Conservation (phyloP, 352 stramenopile genomes). For the Phytophthora agathidicida region DNA sequence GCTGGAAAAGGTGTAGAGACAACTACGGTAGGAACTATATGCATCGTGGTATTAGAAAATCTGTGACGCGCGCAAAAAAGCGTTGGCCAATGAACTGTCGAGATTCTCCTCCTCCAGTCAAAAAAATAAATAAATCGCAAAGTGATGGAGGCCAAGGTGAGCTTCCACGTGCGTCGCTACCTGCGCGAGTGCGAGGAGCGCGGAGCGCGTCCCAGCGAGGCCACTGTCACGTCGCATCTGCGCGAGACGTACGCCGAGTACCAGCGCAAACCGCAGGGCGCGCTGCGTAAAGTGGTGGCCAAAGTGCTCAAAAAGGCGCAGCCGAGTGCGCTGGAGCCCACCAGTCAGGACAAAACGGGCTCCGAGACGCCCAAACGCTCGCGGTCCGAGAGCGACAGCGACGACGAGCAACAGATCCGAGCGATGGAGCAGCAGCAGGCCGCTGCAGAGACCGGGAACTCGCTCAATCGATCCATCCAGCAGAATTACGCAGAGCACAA, state of each 20-base stretch:
- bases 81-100: neutral
- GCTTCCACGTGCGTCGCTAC: conserved; percentile 86
- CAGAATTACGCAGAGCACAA: conserved; percentile 64
- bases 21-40: no score
- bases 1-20: no score
- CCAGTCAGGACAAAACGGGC: neutral
- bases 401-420: conserved; percentile 65
- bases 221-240: conserved; percentile 68
- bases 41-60: no score
- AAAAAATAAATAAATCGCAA: neutral
- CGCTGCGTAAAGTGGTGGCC: conserved; percentile 68
- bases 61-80: no score
- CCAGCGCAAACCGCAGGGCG: conserved; percentile 76
- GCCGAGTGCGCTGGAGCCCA: neutral
- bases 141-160: conserved; percentile 87
- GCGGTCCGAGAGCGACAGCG: conserved; percentile 61
- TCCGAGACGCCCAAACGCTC: conserved; percentile 54
- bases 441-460: conserved; percentile 43
- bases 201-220: conserved; percentile 57
- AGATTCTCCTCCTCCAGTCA: conserved; percentile 2
- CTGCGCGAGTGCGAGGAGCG: conserved; percentile 82
- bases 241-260: conserved; percentile 86
- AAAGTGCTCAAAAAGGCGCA: conserved; percentile 78
- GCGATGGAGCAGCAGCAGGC: conserved; percentile 55
- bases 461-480: conserved; percentile 82